A percentile compares a stretch with the other conserved stretches of the same genome.
These are phyloP conservation scores for Ceriops tagal DNA, from an alignment of 345 rosid genomes.

Conservation along the genomic window DNA sequence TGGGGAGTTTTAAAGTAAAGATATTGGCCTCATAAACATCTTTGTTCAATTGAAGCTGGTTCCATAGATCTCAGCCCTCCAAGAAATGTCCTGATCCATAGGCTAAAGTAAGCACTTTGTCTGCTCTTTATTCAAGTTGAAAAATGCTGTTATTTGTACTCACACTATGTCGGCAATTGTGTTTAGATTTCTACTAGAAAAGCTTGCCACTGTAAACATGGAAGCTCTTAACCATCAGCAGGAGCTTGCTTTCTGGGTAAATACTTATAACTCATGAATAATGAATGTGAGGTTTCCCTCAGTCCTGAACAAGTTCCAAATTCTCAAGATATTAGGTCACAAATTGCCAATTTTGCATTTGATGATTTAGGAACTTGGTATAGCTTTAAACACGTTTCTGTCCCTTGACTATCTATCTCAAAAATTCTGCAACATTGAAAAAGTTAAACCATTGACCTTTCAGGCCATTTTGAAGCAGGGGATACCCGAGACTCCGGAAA, in stretches of 20 bases:
- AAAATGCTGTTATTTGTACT: slow-evolving; percentile 5
- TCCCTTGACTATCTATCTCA: background rate
- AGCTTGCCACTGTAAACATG: slow-evolving; percentile 63
- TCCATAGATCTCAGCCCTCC: slow-evolving; percentile 59
- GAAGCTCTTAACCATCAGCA: slow-evolving; percentile 81
- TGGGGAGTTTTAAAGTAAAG: slow-evolving; percentile 39
- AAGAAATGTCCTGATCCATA: slow-evolving; percentile 51
- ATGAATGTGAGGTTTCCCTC: slow-evolving; percentile 61
- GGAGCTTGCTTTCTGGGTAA: slow-evolving; percentile 97
- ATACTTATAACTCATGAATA: slow-evolving; percentile 76
- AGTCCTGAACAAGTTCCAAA: background rate
- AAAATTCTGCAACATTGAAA: slow-evolving; percentile 15
- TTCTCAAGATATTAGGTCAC: background rate
- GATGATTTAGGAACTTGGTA: too few relatives aligned
- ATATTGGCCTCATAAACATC: slow-evolving; percentile 60
- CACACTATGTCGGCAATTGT: slow-evolving; percentile 15
- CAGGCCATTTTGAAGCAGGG: slow-evolving; percentile 86
- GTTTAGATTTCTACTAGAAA: slow-evolving; percentile 62
- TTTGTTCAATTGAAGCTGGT: slow-evolving; percentile 46
- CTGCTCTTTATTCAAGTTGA: background rate
- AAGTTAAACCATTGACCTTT: slow-evolving; percentile 2
- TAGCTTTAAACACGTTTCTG: too few relatives aligned
- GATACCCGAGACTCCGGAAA: slow-evolving; percentile 67
- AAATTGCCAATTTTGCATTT: background rate
- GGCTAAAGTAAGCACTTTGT: slow-evolving; percentile 57